Percentiles rank a stretch among this genome's conserved stretches.
Evolutionary conservation across 768 basidiomycete genomes (phyloP).

Genomic region (Asterophora lycoperdoides): DNA sequence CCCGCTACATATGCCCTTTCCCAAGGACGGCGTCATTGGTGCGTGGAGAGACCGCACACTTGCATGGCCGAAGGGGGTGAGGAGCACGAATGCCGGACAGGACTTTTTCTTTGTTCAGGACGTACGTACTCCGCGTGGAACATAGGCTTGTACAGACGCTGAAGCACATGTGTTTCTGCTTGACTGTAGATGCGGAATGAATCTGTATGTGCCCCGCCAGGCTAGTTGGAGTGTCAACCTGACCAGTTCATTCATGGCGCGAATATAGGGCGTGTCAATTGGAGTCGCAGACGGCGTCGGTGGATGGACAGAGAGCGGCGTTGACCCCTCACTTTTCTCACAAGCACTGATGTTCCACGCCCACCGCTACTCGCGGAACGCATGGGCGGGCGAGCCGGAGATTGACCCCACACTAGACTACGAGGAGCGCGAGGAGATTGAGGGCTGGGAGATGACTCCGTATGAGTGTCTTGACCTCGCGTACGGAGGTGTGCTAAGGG

Average conservation of each 20-base stretch:
- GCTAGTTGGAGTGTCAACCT: constrained; percentile 18
- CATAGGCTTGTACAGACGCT: too few relatives aligned
- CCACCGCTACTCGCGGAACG: constrained; percentile 62
- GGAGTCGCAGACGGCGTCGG: constrained; percentile 93
- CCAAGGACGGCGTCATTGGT: constrained; percentile 53
- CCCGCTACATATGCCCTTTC: constrained; percentile 46
- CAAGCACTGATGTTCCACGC: constrained; percentile 90
- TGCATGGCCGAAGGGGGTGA: constrained; percentile 35
- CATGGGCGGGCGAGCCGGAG: constrained; percentile 83
- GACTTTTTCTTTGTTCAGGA: constrained; percentile 61
- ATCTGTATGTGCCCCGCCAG: constrained; percentile 56
- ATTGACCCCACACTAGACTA: constrained; percentile 75
- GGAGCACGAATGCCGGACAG: constrained; percentile 40
- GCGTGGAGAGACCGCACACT: constrained; percentile 69
- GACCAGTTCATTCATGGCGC: not conserved
- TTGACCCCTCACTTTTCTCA: constrained; percentile 87
- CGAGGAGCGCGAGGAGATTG: constrained; percentile 57
- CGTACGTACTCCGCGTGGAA: constrained; percentile 35
- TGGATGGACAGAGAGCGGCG: constrained; percentile 80
- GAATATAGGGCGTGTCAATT: constrained; percentile 62
- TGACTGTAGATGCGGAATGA: constrained; percentile 66
- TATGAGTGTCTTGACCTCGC: constrained; percentile 69
- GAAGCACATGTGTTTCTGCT: not conserved
- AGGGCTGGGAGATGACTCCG: constrained; percentile 76
- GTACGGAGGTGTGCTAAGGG: constrained; percentile 65